Percentiles rank a stretch among this genome's conserved stretches.
Evolutionary conservation across 768 basidiomycete genomes (phyloP).

Genomic region (Boletellus emodensis): DNA sequence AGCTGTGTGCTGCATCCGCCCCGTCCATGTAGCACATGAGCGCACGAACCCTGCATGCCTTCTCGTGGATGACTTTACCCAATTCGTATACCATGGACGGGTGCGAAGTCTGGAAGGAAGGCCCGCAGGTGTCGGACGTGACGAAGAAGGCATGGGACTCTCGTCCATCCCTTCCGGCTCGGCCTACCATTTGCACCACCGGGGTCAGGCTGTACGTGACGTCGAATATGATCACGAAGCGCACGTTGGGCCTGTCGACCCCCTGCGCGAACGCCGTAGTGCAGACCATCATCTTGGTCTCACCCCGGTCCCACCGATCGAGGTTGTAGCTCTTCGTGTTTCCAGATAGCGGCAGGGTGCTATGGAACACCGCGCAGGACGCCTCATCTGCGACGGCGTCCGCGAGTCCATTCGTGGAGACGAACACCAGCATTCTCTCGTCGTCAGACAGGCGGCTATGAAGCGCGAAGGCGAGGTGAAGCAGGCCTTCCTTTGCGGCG

Average conservation of each 20-base stretch:
- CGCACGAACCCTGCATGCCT: neutral
- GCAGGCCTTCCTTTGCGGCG: neutral
- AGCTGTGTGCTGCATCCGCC: neutral
- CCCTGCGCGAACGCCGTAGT: constrained; percentile 2
- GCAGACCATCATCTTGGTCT: constrained; percentile 2
- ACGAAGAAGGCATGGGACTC: constrained; percentile 5
- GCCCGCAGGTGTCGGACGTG: neutral
- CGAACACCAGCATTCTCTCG: constrained; percentile 4
- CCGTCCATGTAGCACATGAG: neutral
- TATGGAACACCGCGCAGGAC: constrained; percentile 1
- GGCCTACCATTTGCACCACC: constrained; percentile 3
- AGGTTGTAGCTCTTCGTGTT: constrained; percentile 1
- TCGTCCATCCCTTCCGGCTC: constrained; percentile 3
- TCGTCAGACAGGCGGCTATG: neutral
- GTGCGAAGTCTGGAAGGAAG: neutral
- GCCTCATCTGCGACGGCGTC: neutral
- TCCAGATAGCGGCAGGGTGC: neutral
- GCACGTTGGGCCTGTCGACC: constrained; percentile 3
- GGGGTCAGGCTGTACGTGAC: neutral
- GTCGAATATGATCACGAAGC: neutral
- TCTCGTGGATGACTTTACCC: neutral
- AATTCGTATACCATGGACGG: neutral
- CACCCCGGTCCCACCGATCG: neutral
- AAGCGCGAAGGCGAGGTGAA: neutral
- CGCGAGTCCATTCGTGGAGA: neutral